Conservation (phyloP, 805 yeast genomes). For the Tetrapisispora phaffii region DNA sequence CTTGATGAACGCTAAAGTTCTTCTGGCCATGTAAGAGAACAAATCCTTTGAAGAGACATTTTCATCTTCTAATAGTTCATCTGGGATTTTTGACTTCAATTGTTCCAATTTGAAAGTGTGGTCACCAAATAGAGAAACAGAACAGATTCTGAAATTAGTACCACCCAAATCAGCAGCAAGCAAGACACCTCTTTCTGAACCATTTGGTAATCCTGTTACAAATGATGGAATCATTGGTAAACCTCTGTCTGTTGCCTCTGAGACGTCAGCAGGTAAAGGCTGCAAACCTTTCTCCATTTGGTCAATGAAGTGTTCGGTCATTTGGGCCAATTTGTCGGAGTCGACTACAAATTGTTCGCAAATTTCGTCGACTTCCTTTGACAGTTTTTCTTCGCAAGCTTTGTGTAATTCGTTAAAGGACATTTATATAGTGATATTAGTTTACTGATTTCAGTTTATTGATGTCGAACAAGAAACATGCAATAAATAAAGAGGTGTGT, state of each 20-base stretch:
- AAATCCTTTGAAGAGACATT: constrained; percentile 47
- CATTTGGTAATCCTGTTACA: constrained; percentile 78
- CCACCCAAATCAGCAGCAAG: constrained; percentile 95
- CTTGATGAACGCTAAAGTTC: constrained; percentile 54
- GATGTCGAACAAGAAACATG: no score
- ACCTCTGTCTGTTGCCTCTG: constrained; percentile 32
- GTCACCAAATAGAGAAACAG: constrained; percentile 66
- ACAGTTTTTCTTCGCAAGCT: constrained; percentile 14
- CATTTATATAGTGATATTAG: constrained; percentile 9
- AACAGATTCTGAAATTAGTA: constrained; percentile 90
- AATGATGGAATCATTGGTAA: constrained; percentile 91
- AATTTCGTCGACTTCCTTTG: constrained; percentile 20
- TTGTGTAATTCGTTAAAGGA: constrained; percentile 26
- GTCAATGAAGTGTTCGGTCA: constrained; percentile 44
- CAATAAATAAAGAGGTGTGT: no score
- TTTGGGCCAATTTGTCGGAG: constrained; percentile 19
- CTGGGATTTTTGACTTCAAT: constrained; percentile 69
- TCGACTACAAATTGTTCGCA: constrained; percentile 21
- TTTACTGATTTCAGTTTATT: no score
- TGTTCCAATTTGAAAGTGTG: constrained; percentile 74
- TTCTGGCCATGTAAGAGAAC: constrained; percentile 65
- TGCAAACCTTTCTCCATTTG: constrained; percentile 52
- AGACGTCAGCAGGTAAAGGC: constrained; percentile 10
- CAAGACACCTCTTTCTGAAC: constrained; percentile 71
- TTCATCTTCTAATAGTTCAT: constrained; percentile 55